Base-by-base conservation (phyloP, 805 yeast genomes). In the Metschnikowia baotianmanensis region DNA sequence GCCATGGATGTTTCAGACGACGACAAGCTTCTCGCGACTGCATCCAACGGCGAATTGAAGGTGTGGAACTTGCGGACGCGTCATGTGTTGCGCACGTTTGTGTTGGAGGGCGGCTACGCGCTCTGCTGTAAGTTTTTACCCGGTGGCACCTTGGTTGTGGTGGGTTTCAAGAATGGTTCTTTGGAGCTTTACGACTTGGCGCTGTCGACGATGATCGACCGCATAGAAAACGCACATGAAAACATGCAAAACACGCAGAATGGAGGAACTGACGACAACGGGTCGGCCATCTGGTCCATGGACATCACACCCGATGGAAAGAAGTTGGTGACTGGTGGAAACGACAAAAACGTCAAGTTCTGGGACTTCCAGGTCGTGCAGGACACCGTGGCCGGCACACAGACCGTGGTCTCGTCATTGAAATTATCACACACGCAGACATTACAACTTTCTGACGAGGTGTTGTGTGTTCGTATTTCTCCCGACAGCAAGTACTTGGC, bases 121-220 rank as follows among this genome's bases (percentile, higher is more conserved):
- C 69, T 93, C 37, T 76, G 87, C 45, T 74, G 86, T 45, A 77
- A 79, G 54, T 89, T 93, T 53, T 69, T 93, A 40, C 98, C 98
- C 0, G 98, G 98, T 48, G 96, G 95, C 40, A 72, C 89, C 1
- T 69, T 93, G 45, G 81, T 91, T 22, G 86, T 87, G 12, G 78
- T 87, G 6, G 98, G 97, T 29, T 88, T 93, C 45, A 88, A 89
- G 59, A 78, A 79, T 45, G 99, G 99, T 33, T 79, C 78, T 41
- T 63, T 93, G 39, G 91, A 86, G 55, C 69, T 93, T 33, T 86
- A 83, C 57, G 99, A 93, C 61, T 76, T 93, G 40, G 86, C 96
- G 0, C 77, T 89, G 1, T 86, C 96, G 0, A 72, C 89, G 1
- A 61, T 86, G 47, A 62, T 93, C 4, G 86, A 83, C 47, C 68